A percentile compares a stretch with the other conserved stretches of the same genome.
Evolutionary conservation across 2,329 filamentous ascomycete species (phyloP).

Genomic region (Cercospora nicotianae): DNA sequence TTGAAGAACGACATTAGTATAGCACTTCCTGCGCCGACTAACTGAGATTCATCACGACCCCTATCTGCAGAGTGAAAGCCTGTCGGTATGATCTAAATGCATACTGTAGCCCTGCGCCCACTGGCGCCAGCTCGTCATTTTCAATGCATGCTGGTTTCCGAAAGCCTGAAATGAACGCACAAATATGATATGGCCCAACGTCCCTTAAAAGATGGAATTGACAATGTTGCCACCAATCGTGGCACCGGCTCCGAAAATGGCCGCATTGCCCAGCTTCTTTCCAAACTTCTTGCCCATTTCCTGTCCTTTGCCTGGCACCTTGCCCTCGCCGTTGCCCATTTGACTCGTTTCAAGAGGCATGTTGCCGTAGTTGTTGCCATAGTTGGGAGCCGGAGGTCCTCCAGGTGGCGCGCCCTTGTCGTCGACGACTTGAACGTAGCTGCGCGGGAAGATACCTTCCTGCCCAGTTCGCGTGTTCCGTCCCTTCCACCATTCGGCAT

Average conservation of each 20-base stretch:
- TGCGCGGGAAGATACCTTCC: slow-evolving; percentile 94
- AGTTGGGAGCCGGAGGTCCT: slow-evolving; percentile 49
- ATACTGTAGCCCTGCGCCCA: slow-evolving; percentile 5
- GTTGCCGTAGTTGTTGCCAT: slow-evolving; percentile 57
- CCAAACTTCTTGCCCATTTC: slow-evolving; percentile 43
- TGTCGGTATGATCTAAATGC: slow-evolving; percentile 1
- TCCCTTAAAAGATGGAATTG: slow-evolving; percentile 27
- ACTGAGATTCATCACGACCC: not conserved
- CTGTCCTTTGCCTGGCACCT: slow-evolving; percentile 58
- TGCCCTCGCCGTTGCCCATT: slow-evolving; percentile 48
- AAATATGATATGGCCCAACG: not conserved
- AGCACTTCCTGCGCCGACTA: not conserved
- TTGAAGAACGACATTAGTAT: not conserved
- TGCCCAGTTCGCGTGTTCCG: slow-evolving; percentile 76
- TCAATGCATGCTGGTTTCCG: not conserved
- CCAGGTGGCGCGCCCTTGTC: slow-evolving; percentile 55
- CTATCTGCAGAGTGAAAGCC: not conserved
- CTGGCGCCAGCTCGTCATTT: not conserved
- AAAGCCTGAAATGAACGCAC: not conserved
- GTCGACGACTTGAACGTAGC: slow-evolving; percentile 74
- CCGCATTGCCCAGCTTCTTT: slow-evolving; percentile 84
- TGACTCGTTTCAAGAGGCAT: slow-evolving; percentile 75
- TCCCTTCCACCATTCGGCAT: slow-evolving; percentile 95
- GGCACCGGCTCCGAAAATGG: slow-evolving; percentile 90
- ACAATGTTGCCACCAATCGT: slow-evolving; percentile 67